These are phyloP conservation scores for Metarhizium sp. DNA, from an alignment of 2,329 filamentous ascomycete genomes.

Conservation along the genomic window DNA sequence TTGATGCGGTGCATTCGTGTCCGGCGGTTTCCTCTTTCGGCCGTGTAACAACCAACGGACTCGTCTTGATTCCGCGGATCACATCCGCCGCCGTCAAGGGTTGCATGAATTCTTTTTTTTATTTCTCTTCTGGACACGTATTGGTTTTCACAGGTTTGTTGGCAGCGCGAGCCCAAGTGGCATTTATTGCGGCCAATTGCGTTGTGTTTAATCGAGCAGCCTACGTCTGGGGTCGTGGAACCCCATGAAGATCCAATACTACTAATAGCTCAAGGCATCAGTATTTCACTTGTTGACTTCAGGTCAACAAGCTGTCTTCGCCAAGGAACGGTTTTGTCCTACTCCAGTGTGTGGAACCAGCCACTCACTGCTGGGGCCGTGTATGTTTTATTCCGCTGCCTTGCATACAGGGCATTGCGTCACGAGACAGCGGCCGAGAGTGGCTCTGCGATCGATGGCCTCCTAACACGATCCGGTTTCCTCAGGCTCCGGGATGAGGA, in stretches of 20 bases:
- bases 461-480: background rate
- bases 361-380: background rate
- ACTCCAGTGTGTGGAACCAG: background rate
- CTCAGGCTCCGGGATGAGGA: background rate
- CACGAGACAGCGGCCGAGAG: no score
- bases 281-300: slow-evolving; percentile 9
- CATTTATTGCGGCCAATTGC: slow-evolving; percentile 12
- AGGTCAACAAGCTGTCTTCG: background rate
- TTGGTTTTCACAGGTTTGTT: background rate
- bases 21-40: slow-evolving; percentile 6
- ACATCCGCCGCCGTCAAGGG: background rate
- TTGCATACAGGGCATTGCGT: no score
- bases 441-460: no score
- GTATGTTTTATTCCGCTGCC: no score
- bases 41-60: background rate
- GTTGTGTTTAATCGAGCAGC: slow-evolving; percentile 18
- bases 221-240: slow-evolving; percentile 7
- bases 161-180: background rate
- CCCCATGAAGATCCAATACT: background rate
- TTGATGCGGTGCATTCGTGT: background rate
- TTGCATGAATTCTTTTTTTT: no score
- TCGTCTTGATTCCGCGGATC: background rate
- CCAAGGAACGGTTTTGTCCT: background rate
- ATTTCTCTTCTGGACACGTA: background rate
- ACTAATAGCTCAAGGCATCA: slow-evolving; percentile 18